Evolutionary conservation across 495 filamentous ascomycete genomes (phyloP).

Genomic region (Chaetomium tenue): DNA sequence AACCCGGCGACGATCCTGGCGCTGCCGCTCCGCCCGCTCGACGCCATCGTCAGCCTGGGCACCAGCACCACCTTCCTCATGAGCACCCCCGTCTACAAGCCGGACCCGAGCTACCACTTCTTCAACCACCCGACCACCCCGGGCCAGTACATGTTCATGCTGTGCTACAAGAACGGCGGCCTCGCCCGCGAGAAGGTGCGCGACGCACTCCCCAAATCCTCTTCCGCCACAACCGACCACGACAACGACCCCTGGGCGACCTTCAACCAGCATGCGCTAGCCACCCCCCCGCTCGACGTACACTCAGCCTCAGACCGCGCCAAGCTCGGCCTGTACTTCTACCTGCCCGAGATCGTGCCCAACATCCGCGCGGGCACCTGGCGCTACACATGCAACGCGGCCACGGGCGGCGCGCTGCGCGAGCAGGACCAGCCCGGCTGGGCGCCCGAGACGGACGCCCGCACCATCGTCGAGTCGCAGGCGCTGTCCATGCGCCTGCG

Average conservation of each 20-base stretch:
- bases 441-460: conserved; percentile 62
- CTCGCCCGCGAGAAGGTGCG: conserved; percentile 87
- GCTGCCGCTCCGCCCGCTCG: conserved; percentile 76
- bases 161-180: conserved; percentile 98
- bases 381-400: conserved; percentile 66
- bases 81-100: conserved; percentile 85
- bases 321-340: conserved; percentile 89
- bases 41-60: conserved; percentile 91
- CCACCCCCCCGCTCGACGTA: conserved; percentile 66
- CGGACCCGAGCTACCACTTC: conserved; percentile 83
- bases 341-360: conserved; percentile 91
- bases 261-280: conserved; percentile 70
- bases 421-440: conserved; percentile 43
- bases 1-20: conserved; percentile 95
- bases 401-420: conserved; percentile 47
- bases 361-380: conserved; percentile 80
- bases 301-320: conserved; percentile 52
- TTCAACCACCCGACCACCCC: conserved; percentile 84
- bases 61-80: conserved; percentile 97
- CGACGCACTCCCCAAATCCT: conserved; percentile 54
- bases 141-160: conserved; percentile 95
- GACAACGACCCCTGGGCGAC: conserved; percentile 60
- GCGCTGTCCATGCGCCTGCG: conserved; percentile 85
- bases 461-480: conserved; percentile 91
- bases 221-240: conserved; percentile 34